Conservation (phyloP, 1,139 yeast species). For the Tardiomyces depauwii region DNA sequence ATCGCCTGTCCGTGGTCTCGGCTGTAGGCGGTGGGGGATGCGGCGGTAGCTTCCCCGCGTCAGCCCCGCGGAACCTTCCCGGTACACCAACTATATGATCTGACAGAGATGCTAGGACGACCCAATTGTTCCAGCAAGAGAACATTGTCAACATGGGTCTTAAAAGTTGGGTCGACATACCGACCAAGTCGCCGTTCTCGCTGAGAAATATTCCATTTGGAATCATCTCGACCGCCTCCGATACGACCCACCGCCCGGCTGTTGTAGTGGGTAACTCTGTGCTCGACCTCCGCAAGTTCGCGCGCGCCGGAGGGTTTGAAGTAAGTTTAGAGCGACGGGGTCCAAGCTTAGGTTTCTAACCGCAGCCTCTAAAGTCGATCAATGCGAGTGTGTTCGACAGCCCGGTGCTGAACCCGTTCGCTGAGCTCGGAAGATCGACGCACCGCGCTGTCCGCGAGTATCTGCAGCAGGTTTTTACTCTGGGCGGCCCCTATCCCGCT, state of each 20-base stretch:
- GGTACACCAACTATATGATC: no score
- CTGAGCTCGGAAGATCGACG: constrained; percentile 13
- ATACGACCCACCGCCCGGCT: not conserved
- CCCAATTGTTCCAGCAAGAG: no score
- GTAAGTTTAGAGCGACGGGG: not conserved
- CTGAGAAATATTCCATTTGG: constrained; percentile 6
- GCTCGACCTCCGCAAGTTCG: constrained; percentile 2
- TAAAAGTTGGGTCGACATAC: not conserved
- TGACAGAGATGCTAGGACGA: no score
- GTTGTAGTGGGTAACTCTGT: not conserved
- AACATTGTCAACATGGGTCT: not conserved
- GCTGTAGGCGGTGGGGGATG: not conserved
- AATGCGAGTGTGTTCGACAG: not conserved
- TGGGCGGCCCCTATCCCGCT: constrained; percentile 8
- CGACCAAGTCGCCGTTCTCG: constrained; percentile 1
- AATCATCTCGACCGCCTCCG: constrained; percentile 1
- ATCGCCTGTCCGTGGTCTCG: not conserved
- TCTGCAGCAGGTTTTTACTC: constrained; percentile 12
- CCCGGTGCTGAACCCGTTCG: constrained; percentile 13
- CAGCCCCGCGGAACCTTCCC: not conserved
- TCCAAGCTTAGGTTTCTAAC: constrained; percentile 1
- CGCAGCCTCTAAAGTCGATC: constrained; percentile 6
- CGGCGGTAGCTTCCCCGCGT: not conserved
- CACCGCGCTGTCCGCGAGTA: constrained; percentile 11
- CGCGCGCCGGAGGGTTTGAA: not conserved